Percentiles rank a stretch among this genome's conserved stretches.
phyloP scores from a whole-genome alignment of 2,329 filamentous ascomycete species.

The Ascochyta viciae-villosae region DNA sequence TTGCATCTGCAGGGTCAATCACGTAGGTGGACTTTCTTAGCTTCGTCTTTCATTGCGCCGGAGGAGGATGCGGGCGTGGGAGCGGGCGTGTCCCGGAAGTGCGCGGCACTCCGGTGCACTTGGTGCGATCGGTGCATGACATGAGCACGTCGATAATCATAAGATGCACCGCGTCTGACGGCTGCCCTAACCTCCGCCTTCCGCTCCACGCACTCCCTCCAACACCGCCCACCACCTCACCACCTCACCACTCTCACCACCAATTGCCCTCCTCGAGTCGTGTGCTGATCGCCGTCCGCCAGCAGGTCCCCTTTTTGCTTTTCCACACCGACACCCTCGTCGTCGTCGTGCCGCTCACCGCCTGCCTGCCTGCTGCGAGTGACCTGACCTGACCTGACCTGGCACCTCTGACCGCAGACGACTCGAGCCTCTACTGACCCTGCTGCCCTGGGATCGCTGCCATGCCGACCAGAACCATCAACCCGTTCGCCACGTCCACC shows the following conservation, averaged over 20 bases:
- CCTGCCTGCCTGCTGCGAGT: background rate
- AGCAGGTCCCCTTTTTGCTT: background rate
- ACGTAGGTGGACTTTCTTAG: slow-evolving; percentile 19
- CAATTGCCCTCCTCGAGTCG: slow-evolving; percentile 14
- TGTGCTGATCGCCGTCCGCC: slow-evolving; percentile 13
- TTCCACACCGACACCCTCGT: slow-evolving; percentile 2
- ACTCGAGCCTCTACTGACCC: background rate
- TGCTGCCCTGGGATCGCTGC: slow-evolving; percentile 34
- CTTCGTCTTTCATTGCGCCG: background rate
- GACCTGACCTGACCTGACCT: background rate
- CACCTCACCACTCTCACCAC: slow-evolving; percentile 8
- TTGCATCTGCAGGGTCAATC: slow-evolving; percentile 7
- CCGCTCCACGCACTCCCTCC: background rate
- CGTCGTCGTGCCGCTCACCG: background rate
- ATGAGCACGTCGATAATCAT: slow-evolving; percentile 8
- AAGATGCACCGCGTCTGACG: slow-evolving; percentile 9
- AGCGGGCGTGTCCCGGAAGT: slow-evolving; percentile 2
- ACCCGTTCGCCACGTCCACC: slow-evolving; percentile 63
- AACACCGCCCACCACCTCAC: background rate
- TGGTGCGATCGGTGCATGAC: background rate
- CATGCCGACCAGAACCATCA: slow-evolving; percentile 70
- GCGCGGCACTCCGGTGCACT: slow-evolving; percentile 10
- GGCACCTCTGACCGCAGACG: slow-evolving; percentile 6
- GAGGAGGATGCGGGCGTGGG: background rate
- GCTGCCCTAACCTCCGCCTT: slow-evolving; percentile 7